These are phyloP conservation scores for Corymbia citriodora DNA, from an alignment of 441 rosid genomes.

Conservation along the genomic window DNA sequence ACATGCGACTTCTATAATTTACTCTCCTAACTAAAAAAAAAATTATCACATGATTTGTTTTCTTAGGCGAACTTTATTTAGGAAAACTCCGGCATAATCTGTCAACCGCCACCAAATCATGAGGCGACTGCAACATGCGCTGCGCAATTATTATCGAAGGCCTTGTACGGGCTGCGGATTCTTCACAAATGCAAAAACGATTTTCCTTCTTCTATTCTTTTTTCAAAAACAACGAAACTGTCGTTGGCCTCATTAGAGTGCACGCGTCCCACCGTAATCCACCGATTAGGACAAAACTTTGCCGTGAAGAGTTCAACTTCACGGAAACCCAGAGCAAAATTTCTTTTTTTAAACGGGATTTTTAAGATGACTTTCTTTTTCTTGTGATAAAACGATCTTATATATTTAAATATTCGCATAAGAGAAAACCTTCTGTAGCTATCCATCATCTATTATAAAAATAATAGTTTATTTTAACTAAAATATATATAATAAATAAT, in stretches of 20 bases:
- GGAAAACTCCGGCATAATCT: background rate
- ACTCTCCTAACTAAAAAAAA: too few relatives aligned
- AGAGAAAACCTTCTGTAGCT: too few relatives aligned
- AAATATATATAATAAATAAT: too few relatives aligned
- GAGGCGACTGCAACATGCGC: background rate
- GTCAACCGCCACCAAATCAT: background rate
- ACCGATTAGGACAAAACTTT: background rate
- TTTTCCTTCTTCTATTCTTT: background rate
- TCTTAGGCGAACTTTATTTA: background rate
- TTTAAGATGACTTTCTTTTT: background rate
- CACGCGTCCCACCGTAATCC: background rate
- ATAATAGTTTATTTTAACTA: too few relatives aligned
- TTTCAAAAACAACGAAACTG: accelerated
- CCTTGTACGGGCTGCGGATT: background rate
- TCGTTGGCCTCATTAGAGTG: background rate
- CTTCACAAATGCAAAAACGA: background rate
- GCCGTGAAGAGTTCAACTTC: background rate
- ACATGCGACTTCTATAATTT: too few relatives aligned
- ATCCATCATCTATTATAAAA: too few relatives aligned
- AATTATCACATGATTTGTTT: background rate
- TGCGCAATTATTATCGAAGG: background rate
- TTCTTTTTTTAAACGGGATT: background rate
- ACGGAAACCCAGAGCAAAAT: background rate
- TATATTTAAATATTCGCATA: background rate
- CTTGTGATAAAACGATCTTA: background rate